Conservation (phyloP, 768 basidiomycete species). For the Leucogyrophana mollusca region DNA sequence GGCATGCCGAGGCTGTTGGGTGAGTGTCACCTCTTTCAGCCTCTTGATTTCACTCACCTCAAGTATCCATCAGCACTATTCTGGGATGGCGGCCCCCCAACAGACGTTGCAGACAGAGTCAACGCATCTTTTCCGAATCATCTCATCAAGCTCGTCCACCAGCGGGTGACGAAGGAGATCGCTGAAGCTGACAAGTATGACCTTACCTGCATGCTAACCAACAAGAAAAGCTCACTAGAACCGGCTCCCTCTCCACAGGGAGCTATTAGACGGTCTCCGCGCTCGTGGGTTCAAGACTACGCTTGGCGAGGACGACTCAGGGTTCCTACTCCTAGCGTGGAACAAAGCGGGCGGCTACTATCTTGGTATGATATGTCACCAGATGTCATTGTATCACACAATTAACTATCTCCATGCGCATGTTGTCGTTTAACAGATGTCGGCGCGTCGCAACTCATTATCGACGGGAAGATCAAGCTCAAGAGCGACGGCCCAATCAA, state of each 20-base stretch:
- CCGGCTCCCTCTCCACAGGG: slow-evolving; percentile 25
- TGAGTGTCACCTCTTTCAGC: slow-evolving; percentile 12
- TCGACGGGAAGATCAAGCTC: slow-evolving; percentile 48
- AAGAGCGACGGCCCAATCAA: slow-evolving; percentile 42
- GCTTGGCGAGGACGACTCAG: slow-evolving; percentile 49
- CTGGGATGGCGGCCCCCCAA: slow-evolving; percentile 44
- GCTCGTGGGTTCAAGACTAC: slow-evolving; percentile 57
- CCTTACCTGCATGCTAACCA: background rate
- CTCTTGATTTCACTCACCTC: slow-evolving; percentile 3
- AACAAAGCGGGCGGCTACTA: slow-evolving; percentile 63
- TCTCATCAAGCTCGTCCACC: slow-evolving; percentile 28
- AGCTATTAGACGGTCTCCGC: slow-evolving; percentile 53
- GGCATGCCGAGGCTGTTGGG: slow-evolving; percentile 30
- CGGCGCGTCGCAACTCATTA: slow-evolving; percentile 40
- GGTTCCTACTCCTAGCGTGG: slow-evolving; percentile 48
- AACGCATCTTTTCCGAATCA: slow-evolving; percentile 44
- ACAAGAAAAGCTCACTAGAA: background rate
- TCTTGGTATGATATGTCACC: too few relatives aligned
- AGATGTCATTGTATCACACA: background rate
- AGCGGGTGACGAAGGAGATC: slow-evolving; percentile 39
- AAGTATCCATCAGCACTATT: slow-evolving; percentile 27
- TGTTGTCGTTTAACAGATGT: slow-evolving; percentile 27
- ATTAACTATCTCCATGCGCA: too few relatives aligned
- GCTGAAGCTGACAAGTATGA: slow-evolving; percentile 56
- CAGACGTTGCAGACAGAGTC: slow-evolving; percentile 55